These are phyloP conservation scores for Debaryomyces sp. DNA, from an alignment of 1,139 yeast genomes.

Conservation along the genomic window DNA sequence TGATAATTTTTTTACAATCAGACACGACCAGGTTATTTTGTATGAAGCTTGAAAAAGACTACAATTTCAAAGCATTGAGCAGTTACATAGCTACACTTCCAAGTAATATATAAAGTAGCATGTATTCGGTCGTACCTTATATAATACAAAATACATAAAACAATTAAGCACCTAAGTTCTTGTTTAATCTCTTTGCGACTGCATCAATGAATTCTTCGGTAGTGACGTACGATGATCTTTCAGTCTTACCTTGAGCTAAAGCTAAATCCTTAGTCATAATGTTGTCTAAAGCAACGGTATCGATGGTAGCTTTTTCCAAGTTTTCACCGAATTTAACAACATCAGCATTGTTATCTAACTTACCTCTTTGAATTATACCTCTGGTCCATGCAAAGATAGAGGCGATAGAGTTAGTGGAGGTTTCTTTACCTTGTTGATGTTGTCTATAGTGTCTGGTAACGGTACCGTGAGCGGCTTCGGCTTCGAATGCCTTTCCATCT, in stretches of 20 bases:
- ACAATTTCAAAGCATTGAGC: not conserved
- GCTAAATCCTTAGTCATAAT: constrained; percentile 97
- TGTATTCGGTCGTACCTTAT: not conserved
- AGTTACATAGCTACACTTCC: not conserved
- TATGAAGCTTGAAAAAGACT: not conserved
- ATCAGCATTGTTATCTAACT: constrained; percentile 80
- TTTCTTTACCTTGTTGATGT: constrained; percentile 93
- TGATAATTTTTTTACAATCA: not conserved
- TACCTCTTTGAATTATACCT: constrained; percentile 90
- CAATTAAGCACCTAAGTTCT: constrained; percentile 25
- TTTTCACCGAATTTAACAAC: constrained; percentile 76
- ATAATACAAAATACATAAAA: not conserved
- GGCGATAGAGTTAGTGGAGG: constrained; percentile 98
- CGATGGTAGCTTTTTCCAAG: constrained; percentile 81
- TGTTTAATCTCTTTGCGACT: constrained; percentile 50
- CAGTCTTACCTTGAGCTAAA: constrained; percentile 82
- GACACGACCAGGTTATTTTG: not conserved
- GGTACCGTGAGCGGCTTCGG: constrained; percentile 98
- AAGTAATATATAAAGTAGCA: not conserved
- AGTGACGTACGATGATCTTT: constrained; percentile 76
- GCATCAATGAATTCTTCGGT: constrained; percentile 91
- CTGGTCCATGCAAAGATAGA: constrained; percentile 97
- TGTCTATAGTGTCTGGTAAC: constrained; percentile 96
- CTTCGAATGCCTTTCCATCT: constrained; percentile 93
- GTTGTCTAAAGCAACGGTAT: constrained; percentile 82